phyloP scores from a whole-genome alignment of 2,329 filamentous ascomycete species.

The Fusarium devonianum region DNA sequence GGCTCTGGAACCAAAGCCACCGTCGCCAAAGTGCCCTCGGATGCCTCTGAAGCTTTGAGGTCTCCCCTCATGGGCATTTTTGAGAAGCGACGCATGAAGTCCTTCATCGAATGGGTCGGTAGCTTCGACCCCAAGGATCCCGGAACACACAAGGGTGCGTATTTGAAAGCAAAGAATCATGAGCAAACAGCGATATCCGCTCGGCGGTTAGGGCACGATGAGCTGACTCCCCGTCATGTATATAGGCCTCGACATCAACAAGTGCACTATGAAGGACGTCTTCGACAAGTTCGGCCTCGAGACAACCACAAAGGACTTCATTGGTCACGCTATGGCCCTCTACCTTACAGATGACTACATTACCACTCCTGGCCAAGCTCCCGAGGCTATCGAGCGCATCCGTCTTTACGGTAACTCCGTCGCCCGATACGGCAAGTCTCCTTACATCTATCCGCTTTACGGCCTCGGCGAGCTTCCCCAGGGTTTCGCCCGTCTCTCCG shows the following conservation, averaged over 20 bases:
- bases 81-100: conserved; percentile 96
- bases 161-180: background rate
- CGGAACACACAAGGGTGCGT: conserved; percentile 85
- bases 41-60: conserved; percentile 86
- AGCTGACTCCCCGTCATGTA: conserved; percentile 21
- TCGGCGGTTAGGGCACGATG: background rate
- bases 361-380: conserved; percentile 72
- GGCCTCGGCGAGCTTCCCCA: conserved; percentile 96
- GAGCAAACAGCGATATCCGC: background rate
- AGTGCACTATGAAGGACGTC: conserved; percentile 94
- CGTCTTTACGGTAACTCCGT: conserved; percentile 97
- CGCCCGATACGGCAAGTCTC: conserved; percentile 95
- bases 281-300: conserved; percentile 98
- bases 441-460: conserved; percentile 99
- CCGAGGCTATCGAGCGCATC: conserved; percentile 90
- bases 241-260: conserved; percentile 78
- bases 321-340: conserved; percentile 97
- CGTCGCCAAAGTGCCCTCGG: conserved; percentile 95
- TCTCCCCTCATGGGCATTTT: conserved; percentile 97
- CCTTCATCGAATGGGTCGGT: conserved; percentile 95
- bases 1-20: conserved; percentile 82
- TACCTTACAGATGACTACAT: conserved; percentile 93
- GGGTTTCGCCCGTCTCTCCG: conserved; percentile 94
- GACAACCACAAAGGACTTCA: conserved; percentile 87
- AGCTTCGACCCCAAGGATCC: conserved; percentile 83